Conservation (phyloP, 352 stramenopile genomes). For the Paralagenidium karlingii region DNA sequence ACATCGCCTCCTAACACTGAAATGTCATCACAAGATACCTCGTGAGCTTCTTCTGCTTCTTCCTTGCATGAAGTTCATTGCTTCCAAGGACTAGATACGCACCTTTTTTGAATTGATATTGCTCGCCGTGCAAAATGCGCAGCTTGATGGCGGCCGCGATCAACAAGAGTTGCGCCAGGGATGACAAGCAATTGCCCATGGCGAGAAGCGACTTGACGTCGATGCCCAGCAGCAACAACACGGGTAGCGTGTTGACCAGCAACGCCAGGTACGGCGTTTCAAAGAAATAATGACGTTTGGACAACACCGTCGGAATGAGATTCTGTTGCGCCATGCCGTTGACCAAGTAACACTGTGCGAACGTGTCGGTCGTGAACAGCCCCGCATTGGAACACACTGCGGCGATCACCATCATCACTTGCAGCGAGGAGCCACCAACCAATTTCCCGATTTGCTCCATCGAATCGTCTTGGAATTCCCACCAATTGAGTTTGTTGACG, state of each 20-base stretch:
- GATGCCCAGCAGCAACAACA: constrained; percentile 11
- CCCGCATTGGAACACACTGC: constrained; percentile 64
- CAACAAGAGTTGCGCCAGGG: constrained; percentile 61
- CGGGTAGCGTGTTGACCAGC: constrained; percentile 10
- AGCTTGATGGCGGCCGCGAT: constrained; percentile 81
- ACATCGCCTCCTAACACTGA: no score
- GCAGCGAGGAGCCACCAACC: constrained; percentile 59
- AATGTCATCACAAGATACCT: no score
- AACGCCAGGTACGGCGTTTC: constrained; percentile 16
- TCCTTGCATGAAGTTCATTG: no score
- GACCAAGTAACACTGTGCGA: constrained; percentile 70
- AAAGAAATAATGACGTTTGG: constrained; percentile 18
- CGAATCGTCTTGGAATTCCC: constrained; percentile 12
- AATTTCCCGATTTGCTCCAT: constrained; percentile 56
- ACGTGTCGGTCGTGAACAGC: constrained; percentile 82
- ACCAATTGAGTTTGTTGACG: constrained; percentile 11
- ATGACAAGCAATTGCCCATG: constrained; percentile 75
- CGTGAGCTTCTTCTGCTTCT: no score
- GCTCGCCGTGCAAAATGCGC: no score
- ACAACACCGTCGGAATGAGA: constrained; percentile 54
- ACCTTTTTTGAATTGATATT: no score
- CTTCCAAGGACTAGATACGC: no score
- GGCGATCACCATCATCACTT: constrained; percentile 61
- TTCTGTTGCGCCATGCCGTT: constrained; percentile 45
- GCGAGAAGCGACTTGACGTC: constrained; percentile 38